Percentiles rank a stretch among this genome's conserved stretches.
Evolutionary conservation across 2,329 filamentous ascomycete species (phyloP).

Genomic region (Nemania sp.): DNA sequence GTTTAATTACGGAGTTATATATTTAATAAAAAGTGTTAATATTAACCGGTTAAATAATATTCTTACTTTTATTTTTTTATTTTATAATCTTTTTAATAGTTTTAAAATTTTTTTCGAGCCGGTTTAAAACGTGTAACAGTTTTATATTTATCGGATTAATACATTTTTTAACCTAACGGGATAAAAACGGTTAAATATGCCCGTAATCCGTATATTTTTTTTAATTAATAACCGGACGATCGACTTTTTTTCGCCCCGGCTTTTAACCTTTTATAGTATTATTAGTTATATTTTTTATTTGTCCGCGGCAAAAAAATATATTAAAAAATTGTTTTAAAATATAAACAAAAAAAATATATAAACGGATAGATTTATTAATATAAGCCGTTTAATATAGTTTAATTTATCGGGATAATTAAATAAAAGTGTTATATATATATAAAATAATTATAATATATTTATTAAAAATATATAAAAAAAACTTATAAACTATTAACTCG

Average conservation of each 20-base stretch:
- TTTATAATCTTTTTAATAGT: conserved; percentile 39
- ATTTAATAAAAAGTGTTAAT: conserved; percentile 44
- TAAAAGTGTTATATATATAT: too few relatives aligned
- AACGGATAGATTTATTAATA: conserved; percentile 24
- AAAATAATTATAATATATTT: too few relatives aligned
- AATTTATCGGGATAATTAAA: conserved; percentile 2
- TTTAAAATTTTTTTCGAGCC: conserved; percentile 40
- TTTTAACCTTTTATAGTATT: conserved; percentile 41
- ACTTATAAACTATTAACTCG: too few relatives aligned
- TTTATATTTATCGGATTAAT: conserved; percentile 39
- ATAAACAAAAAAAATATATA: conserved; percentile 21
- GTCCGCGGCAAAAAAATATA: conserved; percentile 39
- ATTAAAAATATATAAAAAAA: too few relatives aligned
- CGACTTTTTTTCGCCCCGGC: conserved; percentile 39
- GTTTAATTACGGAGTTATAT: conserved; percentile 43
- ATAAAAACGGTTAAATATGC: conserved; percentile 24
- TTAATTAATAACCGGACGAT: conserved; percentile 33
- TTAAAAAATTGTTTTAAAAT: conserved; percentile 37
- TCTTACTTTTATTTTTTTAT: conserved; percentile 35
- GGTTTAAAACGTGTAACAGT: conserved; percentile 20
- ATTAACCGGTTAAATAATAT: conserved; percentile 42
- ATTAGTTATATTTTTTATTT: conserved; percentile 41
- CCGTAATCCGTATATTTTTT: conserved; percentile 39
- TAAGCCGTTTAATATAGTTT: conserved; percentile 20
- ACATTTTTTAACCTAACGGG: conserved; percentile 21